Conservation (phyloP, 306 rosid species). For the Cercis canadensis region DNA sequence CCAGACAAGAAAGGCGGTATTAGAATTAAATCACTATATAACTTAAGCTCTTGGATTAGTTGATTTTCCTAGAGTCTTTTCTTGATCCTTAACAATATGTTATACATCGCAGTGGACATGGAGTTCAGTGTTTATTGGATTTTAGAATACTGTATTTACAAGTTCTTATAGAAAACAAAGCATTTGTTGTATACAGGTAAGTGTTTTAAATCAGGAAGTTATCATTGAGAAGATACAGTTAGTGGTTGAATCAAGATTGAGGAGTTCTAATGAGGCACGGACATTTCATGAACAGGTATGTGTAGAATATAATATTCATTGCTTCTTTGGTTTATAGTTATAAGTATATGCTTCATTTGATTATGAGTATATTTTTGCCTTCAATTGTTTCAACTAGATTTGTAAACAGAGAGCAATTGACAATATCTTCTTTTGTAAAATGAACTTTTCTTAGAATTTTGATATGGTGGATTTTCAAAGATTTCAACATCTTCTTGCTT, state of each 20-base stretch:
- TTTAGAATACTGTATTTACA: constrained; percentile 7
- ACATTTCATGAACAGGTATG: constrained; percentile 85
- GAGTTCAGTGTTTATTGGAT: constrained; percentile 20
- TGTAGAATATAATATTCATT: constrained; percentile 10
- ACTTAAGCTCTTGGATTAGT: too few relatives aligned
- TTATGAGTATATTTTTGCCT: neutral
- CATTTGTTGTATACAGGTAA: constrained; percentile 62
- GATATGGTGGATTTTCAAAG: neutral
- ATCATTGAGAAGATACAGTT: constrained; percentile 90
- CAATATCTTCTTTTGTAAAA: too few relatives aligned
- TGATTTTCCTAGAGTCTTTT: too few relatives aligned
- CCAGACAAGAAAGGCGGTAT: too few relatives aligned
- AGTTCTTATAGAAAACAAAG: constrained; percentile 13
- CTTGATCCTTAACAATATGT: neutral
- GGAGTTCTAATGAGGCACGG: constrained; percentile 74
- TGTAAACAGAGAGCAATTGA: constrained; percentile 2
- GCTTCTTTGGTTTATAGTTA: constrained; percentile 23
- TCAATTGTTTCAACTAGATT: constrained; percentile 9
- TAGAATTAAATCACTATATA: too few relatives aligned
- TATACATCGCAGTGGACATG: neutral
- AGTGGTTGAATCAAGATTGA: constrained; percentile 79
- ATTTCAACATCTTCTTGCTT: neutral
- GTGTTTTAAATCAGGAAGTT: constrained; percentile 87
- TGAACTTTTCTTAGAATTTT: neutral
- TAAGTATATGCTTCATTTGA: constrained; percentile 33